A percentile compares a stretch with the other conserved stretches of the same genome.
Evolutionary conservation across 805 yeast species (phyloP).

Genomic region (Barnettozyma populi): DNA sequence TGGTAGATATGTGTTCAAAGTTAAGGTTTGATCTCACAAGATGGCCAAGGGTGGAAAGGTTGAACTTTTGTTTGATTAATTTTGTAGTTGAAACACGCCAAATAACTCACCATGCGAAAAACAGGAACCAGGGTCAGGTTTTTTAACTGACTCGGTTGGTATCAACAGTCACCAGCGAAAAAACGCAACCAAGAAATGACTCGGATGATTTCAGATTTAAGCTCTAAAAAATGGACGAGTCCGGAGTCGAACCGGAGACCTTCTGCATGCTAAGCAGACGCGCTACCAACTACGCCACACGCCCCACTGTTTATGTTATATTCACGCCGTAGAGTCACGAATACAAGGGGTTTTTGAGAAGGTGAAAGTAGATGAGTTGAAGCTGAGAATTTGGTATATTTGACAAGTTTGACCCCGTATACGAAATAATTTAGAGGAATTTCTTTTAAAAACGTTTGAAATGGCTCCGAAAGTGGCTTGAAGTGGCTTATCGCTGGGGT

Average conservation of each 20-base stretch:
- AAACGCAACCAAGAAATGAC: slow-evolving; percentile 18
- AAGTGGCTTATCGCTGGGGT: no score
- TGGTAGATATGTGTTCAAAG: background rate
- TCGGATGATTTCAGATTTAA: background rate
- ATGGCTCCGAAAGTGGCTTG: no score
- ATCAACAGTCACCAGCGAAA: background rate
- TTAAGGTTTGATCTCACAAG: background rate
- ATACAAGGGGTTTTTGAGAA: no score
- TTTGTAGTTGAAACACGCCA: background rate
- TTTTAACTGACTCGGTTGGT: background rate
- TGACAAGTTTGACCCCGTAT: no score
- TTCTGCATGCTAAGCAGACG: slow-evolving; percentile 76
- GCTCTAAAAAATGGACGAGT: slow-evolving; percentile 59
- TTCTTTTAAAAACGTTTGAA: no score
- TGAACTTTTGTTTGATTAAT: background rate
- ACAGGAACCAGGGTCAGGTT: background rate
- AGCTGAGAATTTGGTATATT: no score
- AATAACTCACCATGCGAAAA: background rate
- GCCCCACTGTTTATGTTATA: slow-evolving; percentile 37
- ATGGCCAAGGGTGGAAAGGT: background rate
- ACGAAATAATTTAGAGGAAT: no score
- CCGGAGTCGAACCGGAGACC: slow-evolving; percentile 77
- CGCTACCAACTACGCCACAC: slow-evolving; percentile 82
- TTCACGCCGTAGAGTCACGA: no score
- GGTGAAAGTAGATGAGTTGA: no score